phyloP scores from a whole-genome alignment of 2,329 filamentous ascomycete species.

The Myriosclerotinia duriaeana region DNA sequence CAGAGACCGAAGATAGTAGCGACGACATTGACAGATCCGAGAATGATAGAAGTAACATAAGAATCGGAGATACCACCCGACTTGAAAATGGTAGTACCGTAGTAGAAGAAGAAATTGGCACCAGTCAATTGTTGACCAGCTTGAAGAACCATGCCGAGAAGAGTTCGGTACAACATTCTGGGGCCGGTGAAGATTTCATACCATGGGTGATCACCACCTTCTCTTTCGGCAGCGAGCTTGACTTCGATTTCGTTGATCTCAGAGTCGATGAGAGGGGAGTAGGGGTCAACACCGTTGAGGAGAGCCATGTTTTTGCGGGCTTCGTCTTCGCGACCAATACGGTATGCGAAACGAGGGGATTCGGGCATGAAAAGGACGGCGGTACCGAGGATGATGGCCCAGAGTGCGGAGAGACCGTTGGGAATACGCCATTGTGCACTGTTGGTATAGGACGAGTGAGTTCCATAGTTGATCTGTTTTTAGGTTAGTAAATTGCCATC shows the following conservation, averaged over 20 bases:
- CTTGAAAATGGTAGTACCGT: conserved; percentile 62
- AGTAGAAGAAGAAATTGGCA: conserved; percentile 68
- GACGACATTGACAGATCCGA: conserved; percentile 65
- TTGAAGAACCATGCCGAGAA: conserved; percentile 62
- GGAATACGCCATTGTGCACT: conserved; percentile 63
- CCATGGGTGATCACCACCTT: conserved; percentile 41
- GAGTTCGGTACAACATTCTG: conserved; percentile 62
- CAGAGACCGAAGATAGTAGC: conserved; percentile 66
- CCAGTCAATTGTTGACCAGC: conserved; percentile 68
- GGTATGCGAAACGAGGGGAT: conserved; percentile 53
- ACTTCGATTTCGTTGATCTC: conserved; percentile 54
- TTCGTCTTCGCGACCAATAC: conserved; percentile 48
- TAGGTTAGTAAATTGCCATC: conserved; percentile 40
- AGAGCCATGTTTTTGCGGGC: conserved; percentile 50
- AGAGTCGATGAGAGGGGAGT: conserved; percentile 44
- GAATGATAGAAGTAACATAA: conserved; percentile 67
- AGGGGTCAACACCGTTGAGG: conserved; percentile 45
- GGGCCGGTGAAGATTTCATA: conserved; percentile 67
- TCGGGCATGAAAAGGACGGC: conserved; percentile 56
- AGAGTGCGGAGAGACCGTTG: conserved; percentile 55
- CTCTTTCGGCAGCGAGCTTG: conserved; percentile 52
- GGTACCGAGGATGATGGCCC: conserved; percentile 53
- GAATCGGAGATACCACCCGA: conserved; percentile 64
- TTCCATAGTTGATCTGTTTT: conserved; percentile 58
- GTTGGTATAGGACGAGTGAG: conserved; percentile 45